A percentile compares a stretch with the other conserved stretches of the same genome.
Conservation (phyloP, 2,329 filamentous ascomycete genomes). For the Pyricularia pennisetigena region DNA sequence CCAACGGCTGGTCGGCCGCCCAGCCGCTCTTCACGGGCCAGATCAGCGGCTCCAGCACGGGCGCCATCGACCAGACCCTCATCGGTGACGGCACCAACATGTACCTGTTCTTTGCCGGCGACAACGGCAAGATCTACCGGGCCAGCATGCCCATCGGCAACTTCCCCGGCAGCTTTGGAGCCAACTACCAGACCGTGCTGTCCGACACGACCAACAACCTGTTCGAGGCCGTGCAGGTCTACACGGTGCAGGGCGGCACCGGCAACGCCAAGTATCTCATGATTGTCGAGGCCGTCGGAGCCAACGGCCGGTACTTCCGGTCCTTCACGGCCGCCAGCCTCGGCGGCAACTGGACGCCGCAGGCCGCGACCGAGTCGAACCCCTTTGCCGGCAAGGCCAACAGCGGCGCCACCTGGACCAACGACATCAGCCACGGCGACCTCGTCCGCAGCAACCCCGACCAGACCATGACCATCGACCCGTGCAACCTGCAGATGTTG, state of each 20-base stretch:
- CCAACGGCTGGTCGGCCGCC: conserved; percentile 44
- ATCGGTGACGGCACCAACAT: conserved; percentile 49
- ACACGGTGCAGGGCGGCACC: conserved; percentile 37
- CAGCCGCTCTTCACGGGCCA: conserved; percentile 47
- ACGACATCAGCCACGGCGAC: conserved; percentile 59
- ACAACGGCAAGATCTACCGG: conserved; percentile 58
- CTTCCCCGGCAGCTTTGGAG: conserved; percentile 53
- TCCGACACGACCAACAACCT: conserved; percentile 45
- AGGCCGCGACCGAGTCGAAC: conserved; percentile 42
- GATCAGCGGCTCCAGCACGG: conserved; percentile 39
- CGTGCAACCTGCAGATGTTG: conserved; percentile 55
- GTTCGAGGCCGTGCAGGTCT: conserved; percentile 59
- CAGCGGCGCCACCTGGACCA: conserved; percentile 54
- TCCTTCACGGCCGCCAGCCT: conserved; percentile 53
- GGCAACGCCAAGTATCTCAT: conserved; percentile 48
- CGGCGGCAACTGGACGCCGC: conserved; percentile 45
- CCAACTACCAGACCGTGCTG: conserved; percentile 35
- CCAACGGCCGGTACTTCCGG: conserved; percentile 52
- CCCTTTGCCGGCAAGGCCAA: conserved; percentile 61
- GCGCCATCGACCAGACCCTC: conserved; percentile 52
- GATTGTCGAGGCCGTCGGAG: conserved; percentile 54
- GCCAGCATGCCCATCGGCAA: conserved; percentile 50
- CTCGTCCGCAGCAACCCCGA: conserved; percentile 45
- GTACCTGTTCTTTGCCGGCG: conserved; percentile 59
- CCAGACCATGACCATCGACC: conserved; percentile 52